A percentile compares a stretch with the other conserved stretches of the same genome.
Evolutionary conservation across 257 asterid species (phyloP).

Genomic region (Solanum ahanhuiri): DNA sequence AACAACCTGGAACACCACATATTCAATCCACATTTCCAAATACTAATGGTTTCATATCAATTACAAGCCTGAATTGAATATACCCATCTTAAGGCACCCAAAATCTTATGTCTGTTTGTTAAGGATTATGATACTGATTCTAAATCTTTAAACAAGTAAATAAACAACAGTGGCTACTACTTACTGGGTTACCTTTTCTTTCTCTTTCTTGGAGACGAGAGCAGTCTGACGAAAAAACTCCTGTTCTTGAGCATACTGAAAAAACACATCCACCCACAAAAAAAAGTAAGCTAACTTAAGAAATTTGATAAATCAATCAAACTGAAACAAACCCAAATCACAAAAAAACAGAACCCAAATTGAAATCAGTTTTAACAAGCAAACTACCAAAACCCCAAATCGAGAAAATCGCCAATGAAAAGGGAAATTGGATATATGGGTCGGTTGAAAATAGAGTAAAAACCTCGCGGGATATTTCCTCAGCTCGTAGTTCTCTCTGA

Average conservation of each 20-base stretch:
- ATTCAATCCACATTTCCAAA: not conserved
- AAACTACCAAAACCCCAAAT: not conserved
- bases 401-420: not conserved
- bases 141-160: not conserved
- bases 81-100: not conserved
- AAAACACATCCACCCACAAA: not conserved
- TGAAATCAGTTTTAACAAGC: not conserved
- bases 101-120: not conserved
- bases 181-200: slow-evolving; percentile 70
- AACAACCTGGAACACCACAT: not conserved
- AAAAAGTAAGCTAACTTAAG: not conserved
- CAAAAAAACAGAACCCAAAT: not conserved
- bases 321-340: not conserved
- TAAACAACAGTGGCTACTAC: slow-evolving; percentile 3
- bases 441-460: not conserved
- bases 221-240: slow-evolving; percentile 91
- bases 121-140: not conserved
- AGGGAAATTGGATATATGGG: not conserved
- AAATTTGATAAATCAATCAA: not conserved
- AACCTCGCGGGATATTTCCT: slow-evolving; percentile 91
- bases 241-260: slow-evolving; percentile 98
- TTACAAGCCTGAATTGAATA: not conserved
- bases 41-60: not conserved
- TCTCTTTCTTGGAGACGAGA: slow-evolving; percentile 77
- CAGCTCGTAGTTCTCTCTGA: slow-evolving; percentile 62